Percentiles rank a stretch among this genome's conserved stretches.
Evolutionary conservation across 768 basidiomycete species (phyloP).

Genomic region (Collybia sordida): DNA sequence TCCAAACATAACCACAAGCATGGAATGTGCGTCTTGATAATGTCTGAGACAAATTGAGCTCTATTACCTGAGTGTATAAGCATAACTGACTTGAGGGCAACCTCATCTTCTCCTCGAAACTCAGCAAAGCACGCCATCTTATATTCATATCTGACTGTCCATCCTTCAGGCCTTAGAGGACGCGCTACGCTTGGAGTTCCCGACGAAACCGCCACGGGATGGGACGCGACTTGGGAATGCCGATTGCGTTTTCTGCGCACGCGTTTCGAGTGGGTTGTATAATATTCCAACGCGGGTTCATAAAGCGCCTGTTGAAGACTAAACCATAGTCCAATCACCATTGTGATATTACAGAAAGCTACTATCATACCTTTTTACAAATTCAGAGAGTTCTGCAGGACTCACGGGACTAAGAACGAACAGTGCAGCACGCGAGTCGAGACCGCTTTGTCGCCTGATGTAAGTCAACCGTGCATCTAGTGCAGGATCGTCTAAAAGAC

Average conservation of each 20-base stretch:
- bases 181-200: conserved; percentile 45
- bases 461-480: conserved; percentile 83
- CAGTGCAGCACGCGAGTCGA: conserved; percentile 89
- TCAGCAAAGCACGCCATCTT: conserved; percentile 98
- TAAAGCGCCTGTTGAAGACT: conserved; percentile 88
- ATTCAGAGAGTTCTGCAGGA: conserved; percentile 82
- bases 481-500: conserved; percentile 69
- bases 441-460: conserved; percentile 82
- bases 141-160: conserved; percentile 96
- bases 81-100: conserved; percentile 78
- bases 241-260: conserved; percentile 87
- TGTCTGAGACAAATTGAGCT: conserved; percentile 51
- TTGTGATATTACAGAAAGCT: not conserved
- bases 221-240: conserved; percentile 61
- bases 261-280: conserved; percentile 88
- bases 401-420: conserved; percentile 95
- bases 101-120: conserved; percentile 89
- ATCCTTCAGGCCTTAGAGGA: conserved; percentile 80
- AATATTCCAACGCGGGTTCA: conserved; percentile 91
- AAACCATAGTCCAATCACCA: conserved; percentile 5
- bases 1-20: conserved; percentile 83
- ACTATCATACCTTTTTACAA: conserved; percentile 70
- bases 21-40: conserved; percentile 91
- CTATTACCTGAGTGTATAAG: conserved; percentile 7
- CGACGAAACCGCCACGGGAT: conserved; percentile 49